phyloP scores from a whole-genome alignment of 768 basidiomycete species.

The Brasilioporus rufonigricans region DNA sequence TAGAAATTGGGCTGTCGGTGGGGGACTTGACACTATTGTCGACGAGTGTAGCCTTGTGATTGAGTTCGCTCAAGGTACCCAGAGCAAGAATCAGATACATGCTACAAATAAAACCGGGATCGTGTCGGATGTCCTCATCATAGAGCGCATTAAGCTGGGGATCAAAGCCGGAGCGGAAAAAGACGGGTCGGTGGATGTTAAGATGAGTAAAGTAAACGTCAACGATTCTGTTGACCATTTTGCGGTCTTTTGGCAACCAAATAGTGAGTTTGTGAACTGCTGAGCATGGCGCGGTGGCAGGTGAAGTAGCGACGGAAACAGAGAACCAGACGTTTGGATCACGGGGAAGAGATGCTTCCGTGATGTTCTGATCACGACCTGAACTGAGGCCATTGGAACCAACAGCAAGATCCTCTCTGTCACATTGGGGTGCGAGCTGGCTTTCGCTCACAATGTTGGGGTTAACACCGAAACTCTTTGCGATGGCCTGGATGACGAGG shows the following conservation, averaged over 20 bases:
- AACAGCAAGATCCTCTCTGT: slow-evolving; percentile 75
- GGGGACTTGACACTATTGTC: slow-evolving; percentile 43
- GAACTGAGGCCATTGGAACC: slow-evolving; percentile 70
- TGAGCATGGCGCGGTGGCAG: slow-evolving; percentile 20
- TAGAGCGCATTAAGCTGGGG: slow-evolving; percentile 65
- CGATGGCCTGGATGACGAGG: slow-evolving; percentile 48
- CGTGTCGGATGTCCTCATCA: slow-evolving; percentile 50
- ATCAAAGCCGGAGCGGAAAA: slow-evolving; percentile 66
- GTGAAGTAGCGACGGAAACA: slow-evolving; percentile 51
- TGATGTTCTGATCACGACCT: slow-evolving; percentile 60
- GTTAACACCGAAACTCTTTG: slow-evolving; percentile 77
- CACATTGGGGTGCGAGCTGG: slow-evolving; percentile 48
- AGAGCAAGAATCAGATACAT: slow-evolving; percentile 76
- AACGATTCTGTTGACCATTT: slow-evolving; percentile 58
- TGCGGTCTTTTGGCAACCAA: slow-evolving; percentile 77
- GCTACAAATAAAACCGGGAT: slow-evolving; percentile 78
- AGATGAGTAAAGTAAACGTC: slow-evolving; percentile 75
- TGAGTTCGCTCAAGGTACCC: slow-evolving; percentile 80
- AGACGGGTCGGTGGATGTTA: slow-evolving; percentile 79
- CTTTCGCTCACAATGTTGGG: slow-evolving; percentile 65
- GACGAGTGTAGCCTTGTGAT: slow-evolving; percentile 58
- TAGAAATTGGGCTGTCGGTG: slow-evolving; percentile 35
- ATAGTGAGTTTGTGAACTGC: slow-evolving; percentile 37
- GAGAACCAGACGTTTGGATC: slow-evolving; percentile 61
- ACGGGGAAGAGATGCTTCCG: slow-evolving; percentile 55